These are phyloP conservation scores for Artemisia tridentata DNA, from an alignment of 129 eudicot species.

Conservation along the genomic window DNA sequence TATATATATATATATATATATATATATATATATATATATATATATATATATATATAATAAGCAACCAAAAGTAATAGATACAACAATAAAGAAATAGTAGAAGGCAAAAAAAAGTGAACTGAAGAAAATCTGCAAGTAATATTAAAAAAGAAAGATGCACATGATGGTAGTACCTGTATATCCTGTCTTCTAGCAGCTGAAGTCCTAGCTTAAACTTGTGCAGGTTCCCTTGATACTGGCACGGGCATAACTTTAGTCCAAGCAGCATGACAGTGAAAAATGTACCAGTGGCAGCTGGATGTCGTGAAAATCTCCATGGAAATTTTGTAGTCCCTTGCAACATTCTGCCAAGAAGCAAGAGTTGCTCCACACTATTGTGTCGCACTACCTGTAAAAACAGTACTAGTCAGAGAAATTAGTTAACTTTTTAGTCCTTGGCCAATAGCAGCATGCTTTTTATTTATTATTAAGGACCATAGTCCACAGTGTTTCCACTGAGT, in stretches of 20 bases:
- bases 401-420: slow-evolving; percentile 11
- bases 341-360: slow-evolving; percentile 89
- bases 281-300: slow-evolving; percentile 95
- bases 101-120: too few species aligned
- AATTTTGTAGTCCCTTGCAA: slow-evolving; percentile 85
- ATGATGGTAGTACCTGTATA: slow-evolving; percentile 56
- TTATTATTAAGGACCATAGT: slow-evolving; percentile 9
- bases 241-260: slow-evolving; percentile 79
- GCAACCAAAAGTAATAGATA: too few species aligned
- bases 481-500: too few species aligned
- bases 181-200: slow-evolving; percentile 96
- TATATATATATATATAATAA: too few species aligned
- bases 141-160: not conserved
- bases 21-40: too few species aligned
- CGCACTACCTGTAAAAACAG: slow-evolving; percentile 60
- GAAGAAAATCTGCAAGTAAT: not conserved
- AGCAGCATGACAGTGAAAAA: too few species aligned
- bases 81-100: too few species aligned
- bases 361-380: slow-evolving; percentile 87
- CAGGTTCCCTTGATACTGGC: slow-evolving; percentile 77
- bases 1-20: too few species aligned
- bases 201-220: slow-evolving; percentile 72
- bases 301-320: slow-evolving; percentile 89
- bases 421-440: not conserved
- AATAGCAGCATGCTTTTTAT: not conserved